These are phyloP conservation scores for Exophiala calicioides DNA, from an alignment of 2,329 filamentous ascomycete genomes.

Conservation along the genomic window DNA sequence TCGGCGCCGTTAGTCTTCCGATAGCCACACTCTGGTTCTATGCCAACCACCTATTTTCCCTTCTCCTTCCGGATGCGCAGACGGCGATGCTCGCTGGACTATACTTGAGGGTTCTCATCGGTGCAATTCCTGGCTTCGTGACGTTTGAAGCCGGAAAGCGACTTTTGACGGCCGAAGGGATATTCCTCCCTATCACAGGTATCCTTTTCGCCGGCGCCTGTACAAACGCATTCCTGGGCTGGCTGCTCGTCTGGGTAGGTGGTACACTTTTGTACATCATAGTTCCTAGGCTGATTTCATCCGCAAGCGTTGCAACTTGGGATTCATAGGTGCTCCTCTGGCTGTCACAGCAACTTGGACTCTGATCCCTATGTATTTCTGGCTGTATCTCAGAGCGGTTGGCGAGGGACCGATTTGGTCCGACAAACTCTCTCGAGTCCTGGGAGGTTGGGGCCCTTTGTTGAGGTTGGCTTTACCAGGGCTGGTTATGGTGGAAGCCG, in stretches of 20 bases:
- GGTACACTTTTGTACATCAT: no score
- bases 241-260: no score
- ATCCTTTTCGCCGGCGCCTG: no score
- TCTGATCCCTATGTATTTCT: conserved; percentile 63
- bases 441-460: conserved; percentile 76
- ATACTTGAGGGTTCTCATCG: conserved; percentile 64
- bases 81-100: conserved; percentile 65
- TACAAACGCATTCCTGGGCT: no score
- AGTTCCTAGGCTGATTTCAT: no score
- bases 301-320: no score
- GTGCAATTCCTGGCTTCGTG: conserved; percentile 67
- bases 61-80: conserved; percentile 63
- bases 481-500: conserved; percentile 80
- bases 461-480: conserved; percentile 75
- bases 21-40: conserved; percentile 65
- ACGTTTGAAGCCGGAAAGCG: conserved; percentile 71
- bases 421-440: conserved; percentile 61
- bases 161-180: conserved; percentile 75
- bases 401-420: conserved; percentile 65
- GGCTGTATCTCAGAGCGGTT: conserved; percentile 65
- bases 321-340: conserved; percentile 70
- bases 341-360: conserved; percentile 67
- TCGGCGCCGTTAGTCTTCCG: conserved; percentile 64
- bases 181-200: no score
- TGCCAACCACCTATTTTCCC: conserved; percentile 57